phyloP scores from a whole-genome alignment of 2,329 filamentous ascomycete genomes.

The Amauroascus niger region DNA sequence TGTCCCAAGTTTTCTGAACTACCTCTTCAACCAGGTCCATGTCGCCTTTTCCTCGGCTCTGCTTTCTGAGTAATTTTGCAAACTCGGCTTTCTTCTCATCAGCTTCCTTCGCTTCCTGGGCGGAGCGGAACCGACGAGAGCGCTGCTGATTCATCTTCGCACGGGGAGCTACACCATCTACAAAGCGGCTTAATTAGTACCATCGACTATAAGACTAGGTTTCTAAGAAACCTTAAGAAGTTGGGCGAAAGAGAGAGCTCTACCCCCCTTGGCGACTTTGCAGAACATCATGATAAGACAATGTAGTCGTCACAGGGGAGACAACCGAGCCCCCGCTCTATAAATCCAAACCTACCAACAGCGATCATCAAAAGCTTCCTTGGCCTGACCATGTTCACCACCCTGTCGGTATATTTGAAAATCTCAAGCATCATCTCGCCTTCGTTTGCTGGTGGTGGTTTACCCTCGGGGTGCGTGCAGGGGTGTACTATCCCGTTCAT shows the following conservation, averaged over 20 bases:
- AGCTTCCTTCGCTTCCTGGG: conserved; percentile 89
- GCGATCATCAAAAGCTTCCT: conserved; percentile 96
- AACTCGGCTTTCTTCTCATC: conserved; percentile 85
- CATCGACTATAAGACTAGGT: neutral
- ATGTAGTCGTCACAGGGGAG: conserved; percentile 24
- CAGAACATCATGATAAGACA: conserved; percentile 21
- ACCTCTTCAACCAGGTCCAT: conserved; percentile 52
- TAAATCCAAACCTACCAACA: conserved; percentile 51
- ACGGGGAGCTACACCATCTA: conserved; percentile 90
- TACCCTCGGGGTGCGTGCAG: conserved; percentile 93
- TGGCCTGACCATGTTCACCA: conserved; percentile 96
- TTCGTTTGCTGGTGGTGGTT: conserved; percentile 80
- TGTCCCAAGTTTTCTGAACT: conserved; percentile 86
- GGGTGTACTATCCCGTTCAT: conserved; percentile 99
- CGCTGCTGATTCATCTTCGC: conserved; percentile 99
- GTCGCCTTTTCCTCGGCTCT: conserved; percentile 57
- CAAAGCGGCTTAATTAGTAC: conserved; percentile 22
- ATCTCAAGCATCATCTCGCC: conserved; percentile 99
- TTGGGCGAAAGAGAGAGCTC: conserved; percentile 13
- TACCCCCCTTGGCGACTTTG: conserved; percentile 26
- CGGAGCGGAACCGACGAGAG: conserved; percentile 86
- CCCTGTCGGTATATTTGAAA: conserved; percentile 96
- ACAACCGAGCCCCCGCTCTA: conserved; percentile 12
- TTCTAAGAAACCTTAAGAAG: neutral
- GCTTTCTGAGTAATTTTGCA: conserved; percentile 69